A percentile compares a stretch with the other conserved stretches of the same genome.
These are phyloP conservation scores for Kickxella alabastrina DNA, from an alignment of 192 early-diverging fungal species.

Conservation along the genomic window DNA sequence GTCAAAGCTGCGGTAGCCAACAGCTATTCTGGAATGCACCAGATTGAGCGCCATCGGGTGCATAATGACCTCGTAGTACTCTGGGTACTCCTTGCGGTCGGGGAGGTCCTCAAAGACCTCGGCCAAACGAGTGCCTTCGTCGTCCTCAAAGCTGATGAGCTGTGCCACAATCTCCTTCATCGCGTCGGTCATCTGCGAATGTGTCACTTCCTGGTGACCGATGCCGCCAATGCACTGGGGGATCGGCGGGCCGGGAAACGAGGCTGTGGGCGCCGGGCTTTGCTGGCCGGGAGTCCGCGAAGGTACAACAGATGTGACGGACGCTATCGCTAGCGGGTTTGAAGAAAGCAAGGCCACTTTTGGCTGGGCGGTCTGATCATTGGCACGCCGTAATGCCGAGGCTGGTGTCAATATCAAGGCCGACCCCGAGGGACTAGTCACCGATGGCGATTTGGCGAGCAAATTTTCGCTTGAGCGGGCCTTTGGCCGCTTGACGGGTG, in stretches of 20 bases:
- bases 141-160: conserved; percentile 26
- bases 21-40: conserved; percentile 59
- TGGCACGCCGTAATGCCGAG: too few species aligned
- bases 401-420: neutral
- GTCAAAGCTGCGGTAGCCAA: conserved; percentile 62
- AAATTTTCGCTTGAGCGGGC: conserved; percentile 3
- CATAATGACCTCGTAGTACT: conserved; percentile 83
- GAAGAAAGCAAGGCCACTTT: too few species aligned
- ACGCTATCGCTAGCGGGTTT: neutral
- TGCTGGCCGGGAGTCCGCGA: neutral
- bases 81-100: conserved; percentile 73
- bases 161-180: conserved; percentile 42
- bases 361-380: too few species aligned
- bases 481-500: conserved; percentile 20
- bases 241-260: conserved; percentile 13
- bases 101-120: conserved; percentile 81
- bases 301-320: neutral
- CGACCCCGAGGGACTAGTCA: neutral
- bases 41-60: conserved; percentile 66
- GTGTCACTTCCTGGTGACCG: conserved; percentile 36
- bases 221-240: conserved; percentile 51
- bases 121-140: conserved; percentile 58
- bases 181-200: conserved; percentile 36
- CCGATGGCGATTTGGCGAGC: too few species aligned
- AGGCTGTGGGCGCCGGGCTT: conserved; percentile 2